Evolutionary conservation across 2,329 filamentous ascomycete genomes (phyloP), one percentile per base, ranked within the genome.

Genomic region (Penicillium sp.): DNA sequence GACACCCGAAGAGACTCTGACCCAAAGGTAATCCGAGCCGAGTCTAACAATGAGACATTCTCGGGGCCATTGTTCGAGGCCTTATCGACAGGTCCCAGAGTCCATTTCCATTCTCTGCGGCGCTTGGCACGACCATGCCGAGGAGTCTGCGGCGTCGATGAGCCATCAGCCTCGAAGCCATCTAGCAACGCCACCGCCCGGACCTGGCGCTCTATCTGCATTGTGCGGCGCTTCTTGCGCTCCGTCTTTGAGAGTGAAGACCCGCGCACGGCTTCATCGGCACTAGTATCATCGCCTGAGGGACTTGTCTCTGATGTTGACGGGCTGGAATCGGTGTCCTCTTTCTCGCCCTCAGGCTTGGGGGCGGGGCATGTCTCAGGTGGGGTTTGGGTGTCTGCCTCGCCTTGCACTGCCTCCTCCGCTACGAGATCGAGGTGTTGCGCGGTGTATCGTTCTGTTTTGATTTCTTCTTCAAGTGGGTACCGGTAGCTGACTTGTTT

Each of bases 391-490:
- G 56, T 35, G 26, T 51, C 49, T 54, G 52, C 52, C 57, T 56
- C 36, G 45, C 22, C 2, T 25, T 50, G 57, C 51, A 55, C 59
- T 38, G 57, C 53, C 56, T 59, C 61, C 37, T 50, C 55, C 6
- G 26, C 45, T 4, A 77, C 70, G 11, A 86, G 70, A 65, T 86
- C 84, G 0, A 80, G 81, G 60, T 85, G 82, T 36, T 79, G 78
- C 50, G 80, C 70, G 5, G 78, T 81, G 69, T 83, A 86, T 54
- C 73, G 78, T 38, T 78, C 75, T 3, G 78, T 86, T 59, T 75
- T 77, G 62, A 87, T 84, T 54, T 84, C 82, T 65, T 86, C 84
- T 43, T 83, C 82, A 26, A 86, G 67, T 17, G 81, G 79, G 12
- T 73, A 74, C 19, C 79, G 76, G 66, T 85, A 87, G 26, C 77